These are phyloP conservation scores for Cystoderma amianthinum DNA, from an alignment of 768 basidiomycete genomes.

Conservation along the genomic window DNA sequence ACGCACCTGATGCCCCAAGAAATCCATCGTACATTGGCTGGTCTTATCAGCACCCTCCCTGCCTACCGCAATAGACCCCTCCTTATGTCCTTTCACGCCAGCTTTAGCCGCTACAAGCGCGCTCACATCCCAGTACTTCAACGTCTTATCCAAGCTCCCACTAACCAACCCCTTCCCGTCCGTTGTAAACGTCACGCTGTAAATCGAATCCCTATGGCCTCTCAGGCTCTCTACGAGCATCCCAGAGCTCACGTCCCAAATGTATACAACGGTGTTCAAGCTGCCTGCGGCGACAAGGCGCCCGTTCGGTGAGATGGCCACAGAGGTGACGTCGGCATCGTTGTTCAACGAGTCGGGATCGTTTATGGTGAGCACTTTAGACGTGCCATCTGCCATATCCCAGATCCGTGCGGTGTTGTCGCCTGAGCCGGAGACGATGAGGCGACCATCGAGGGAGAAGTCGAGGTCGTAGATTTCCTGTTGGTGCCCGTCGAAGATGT, in stretches of 20 bases:
- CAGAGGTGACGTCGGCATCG: slow-evolving; percentile 62
- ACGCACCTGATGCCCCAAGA: slow-evolving; percentile 86
- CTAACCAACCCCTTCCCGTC: slow-evolving; percentile 86
- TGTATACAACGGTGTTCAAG: slow-evolving; percentile 62
- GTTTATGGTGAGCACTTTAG: slow-evolving; percentile 30
- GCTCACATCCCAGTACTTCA: slow-evolving; percentile 81
- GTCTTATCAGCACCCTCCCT: slow-evolving; percentile 46
- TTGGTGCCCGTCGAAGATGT: slow-evolving; percentile 76
- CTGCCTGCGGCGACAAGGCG: slow-evolving; percentile 54
- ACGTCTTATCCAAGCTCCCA: slow-evolving; percentile 79
- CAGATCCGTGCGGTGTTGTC: slow-evolving; percentile 38
- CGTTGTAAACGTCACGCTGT: slow-evolving; percentile 85
- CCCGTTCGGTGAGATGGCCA: slow-evolving; percentile 70
- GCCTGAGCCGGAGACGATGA: slow-evolving; percentile 82
- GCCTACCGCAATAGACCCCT: slow-evolving; percentile 23
- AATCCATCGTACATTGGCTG: slow-evolving; percentile 68
- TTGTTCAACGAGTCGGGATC: slow-evolving; percentile 33
- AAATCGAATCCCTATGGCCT: slow-evolving; percentile 77
- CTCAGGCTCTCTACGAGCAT: slow-evolving; percentile 61
- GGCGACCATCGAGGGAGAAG: slow-evolving; percentile 73
- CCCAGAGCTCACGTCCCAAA: slow-evolving; percentile 67
- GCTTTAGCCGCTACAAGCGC: slow-evolving; percentile 60
- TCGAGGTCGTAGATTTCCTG: slow-evolving; percentile 91
- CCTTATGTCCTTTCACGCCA: slow-evolving; percentile 37
- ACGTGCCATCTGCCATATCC: slow-evolving; percentile 24